Base-by-base conservation (phyloP, 805 yeast genomes). In the Yarrowia divulgata region DNA sequence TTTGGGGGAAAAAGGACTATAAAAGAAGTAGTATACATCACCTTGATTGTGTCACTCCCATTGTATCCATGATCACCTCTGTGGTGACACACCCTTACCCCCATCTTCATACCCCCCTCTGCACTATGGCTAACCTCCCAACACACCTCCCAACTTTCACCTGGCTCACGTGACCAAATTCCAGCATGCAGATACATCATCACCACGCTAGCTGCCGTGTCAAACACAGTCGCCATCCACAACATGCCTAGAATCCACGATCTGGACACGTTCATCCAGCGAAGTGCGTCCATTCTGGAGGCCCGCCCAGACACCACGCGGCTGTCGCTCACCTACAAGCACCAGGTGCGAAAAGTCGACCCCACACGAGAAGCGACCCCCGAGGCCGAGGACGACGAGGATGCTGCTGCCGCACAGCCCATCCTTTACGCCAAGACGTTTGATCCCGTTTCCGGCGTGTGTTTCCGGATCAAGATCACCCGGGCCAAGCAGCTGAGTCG, bases 401-500 rank as follows among this genome's bases (percentile, higher is more conserved):
- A 35, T 3, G 10, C 50, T 37, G 73, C 71, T 37, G 74, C 72
- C 19, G 70, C 68, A 75, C 82, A 72, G 69, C 80, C 72, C 74
- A 80, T 69, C 71, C 79, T 58, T 80, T 84, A 70, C 70, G 85
- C 90, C 77, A 90, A 89, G 75, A 83, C 90, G 0, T 88, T 79
- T 73, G 92, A 91, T 75, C 84, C 93, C 2, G 82, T 79, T 18
- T 80, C 86, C 18, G 93, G 93, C 8, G 82, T 87, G 49, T 83
- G 88, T 70, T 84, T 88, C 77, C 83, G 82, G 71, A 86, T 82
- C 75, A 82, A 81, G 70, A 87, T 94, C 0, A 79, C 80, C 71
- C 88, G 88, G 72, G 79, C 83, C 60, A 91, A 91, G 76, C 97
- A 92, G 77, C 84, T 93, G 55, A 87, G 91, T 32, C 84, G 93